These are phyloP conservation scores for Astrephomene gubernaculifera DNA, from an alignment of 139 green algal species.

Conservation along the genomic window DNA sequence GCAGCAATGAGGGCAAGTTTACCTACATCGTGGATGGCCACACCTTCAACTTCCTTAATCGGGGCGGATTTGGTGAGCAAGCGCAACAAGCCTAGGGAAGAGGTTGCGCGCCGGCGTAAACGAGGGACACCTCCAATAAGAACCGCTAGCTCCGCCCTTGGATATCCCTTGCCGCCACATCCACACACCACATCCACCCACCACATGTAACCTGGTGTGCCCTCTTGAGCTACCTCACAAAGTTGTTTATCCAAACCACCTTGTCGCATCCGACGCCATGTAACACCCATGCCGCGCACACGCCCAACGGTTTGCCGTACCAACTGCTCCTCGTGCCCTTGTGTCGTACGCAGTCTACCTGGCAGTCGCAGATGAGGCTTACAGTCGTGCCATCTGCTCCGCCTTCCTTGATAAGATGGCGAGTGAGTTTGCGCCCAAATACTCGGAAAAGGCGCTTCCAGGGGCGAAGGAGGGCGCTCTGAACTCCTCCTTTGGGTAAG, in stretches of 20 bases:
- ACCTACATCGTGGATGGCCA: background rate
- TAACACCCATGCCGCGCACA: background rate
- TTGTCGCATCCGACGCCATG: background rate
- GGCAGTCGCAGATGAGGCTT: slow-evolving; percentile 90
- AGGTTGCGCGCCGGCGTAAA: background rate
- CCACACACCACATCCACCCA: background rate
- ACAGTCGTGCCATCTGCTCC: slow-evolving; percentile 89
- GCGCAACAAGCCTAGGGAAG: background rate
- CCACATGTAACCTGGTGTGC: no score
- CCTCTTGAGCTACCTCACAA: background rate
- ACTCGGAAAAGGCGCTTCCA: slow-evolving; percentile 69
- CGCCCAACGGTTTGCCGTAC: background rate
- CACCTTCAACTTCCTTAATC: slow-evolving; percentile 2
- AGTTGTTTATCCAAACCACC: no score
- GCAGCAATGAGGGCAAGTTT: slow-evolving; percentile 3
- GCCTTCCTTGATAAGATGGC: slow-evolving; percentile 88
- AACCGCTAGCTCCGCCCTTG: background rate
- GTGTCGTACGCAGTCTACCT: slow-evolving; percentile 74
- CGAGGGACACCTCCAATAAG: background rate
- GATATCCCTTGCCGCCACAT: background rate
- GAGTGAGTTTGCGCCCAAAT: slow-evolving; percentile 79
- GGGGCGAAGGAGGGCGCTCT: slow-evolving; percentile 52
- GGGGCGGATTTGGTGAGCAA: slow-evolving; percentile 3
- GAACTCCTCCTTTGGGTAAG: slow-evolving; percentile 74
- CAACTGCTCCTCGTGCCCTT: background rate